Percentiles rank a stretch among this genome's conserved stretches.
These are phyloP conservation scores for Penicillium sp. DNA, from an alignment of 2,329 filamentous ascomycete genomes.

Conservation along the genomic window DNA sequence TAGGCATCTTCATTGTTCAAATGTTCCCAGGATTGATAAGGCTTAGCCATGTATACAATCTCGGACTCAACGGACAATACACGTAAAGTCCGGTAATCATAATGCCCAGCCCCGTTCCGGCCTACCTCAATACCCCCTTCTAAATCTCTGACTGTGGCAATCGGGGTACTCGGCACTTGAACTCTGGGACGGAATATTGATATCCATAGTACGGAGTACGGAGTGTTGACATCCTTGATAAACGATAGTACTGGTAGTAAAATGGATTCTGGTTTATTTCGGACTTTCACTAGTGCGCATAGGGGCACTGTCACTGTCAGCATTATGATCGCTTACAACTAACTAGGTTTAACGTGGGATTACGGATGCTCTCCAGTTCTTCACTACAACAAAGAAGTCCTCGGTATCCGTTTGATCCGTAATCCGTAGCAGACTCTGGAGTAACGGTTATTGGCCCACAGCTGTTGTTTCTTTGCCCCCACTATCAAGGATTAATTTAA, in stretches of 20 bases:
- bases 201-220: background rate
- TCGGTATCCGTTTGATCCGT: conserved; percentile 2
- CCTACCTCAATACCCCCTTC: conserved; percentile 3
- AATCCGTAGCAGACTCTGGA: conserved; percentile 3
- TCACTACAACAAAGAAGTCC: background rate
- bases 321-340: background rate
- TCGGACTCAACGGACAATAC: conserved; percentile 4
- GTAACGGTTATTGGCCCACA: conserved; percentile 9
- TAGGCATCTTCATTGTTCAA: background rate
- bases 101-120: conserved; percentile 13
- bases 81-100: conserved; percentile 20
- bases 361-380: conserved; percentile 1
- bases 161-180: conserved; percentile 11
- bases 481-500: background rate
- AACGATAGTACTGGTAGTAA: background rate
- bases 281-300: background rate
- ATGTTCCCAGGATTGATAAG: background rate
- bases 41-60: background rate
- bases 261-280: background rate
- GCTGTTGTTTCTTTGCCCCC: background rate
- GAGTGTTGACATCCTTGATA: background rate
- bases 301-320: conserved; percentile 4
- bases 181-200: background rate
- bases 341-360: background rate
- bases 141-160: conserved; percentile 27